Conservation (phyloP, 169 alveolate species). For the Babesia sp. region DNA sequence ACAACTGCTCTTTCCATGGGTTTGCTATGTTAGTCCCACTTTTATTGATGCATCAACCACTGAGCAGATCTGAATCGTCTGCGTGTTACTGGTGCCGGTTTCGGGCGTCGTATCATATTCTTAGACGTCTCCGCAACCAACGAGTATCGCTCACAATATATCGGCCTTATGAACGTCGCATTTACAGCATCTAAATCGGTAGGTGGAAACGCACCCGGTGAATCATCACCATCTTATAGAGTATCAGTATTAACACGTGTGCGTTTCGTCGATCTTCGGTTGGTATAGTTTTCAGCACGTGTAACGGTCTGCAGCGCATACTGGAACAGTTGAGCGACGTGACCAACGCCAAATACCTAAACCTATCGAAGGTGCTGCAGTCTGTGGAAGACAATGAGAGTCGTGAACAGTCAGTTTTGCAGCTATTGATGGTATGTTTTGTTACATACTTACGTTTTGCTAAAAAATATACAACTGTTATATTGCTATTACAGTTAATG, state of each 20-base stretch:
- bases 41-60: no score
- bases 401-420: constrained; percentile 43
- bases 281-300: neutral
- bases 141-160: constrained; percentile 56
- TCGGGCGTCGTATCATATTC: constrained; percentile 46
- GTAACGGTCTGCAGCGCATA: constrained; percentile 24
- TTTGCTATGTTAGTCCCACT: constrained; percentile 24
- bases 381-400: constrained; percentile 22
- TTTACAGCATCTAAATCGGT: constrained; percentile 61
- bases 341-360: constrained; percentile 60
- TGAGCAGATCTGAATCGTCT: constrained; percentile 51
- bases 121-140: constrained; percentile 53
- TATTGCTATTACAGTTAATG: no score
- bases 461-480: no score
- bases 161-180: constrained; percentile 65
- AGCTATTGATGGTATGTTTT: constrained; percentile 34
- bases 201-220: neutral
- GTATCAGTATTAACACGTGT: constrained; percentile 51
- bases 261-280: constrained; percentile 62
- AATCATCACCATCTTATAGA: constrained; percentile 2
- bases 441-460: neutral
- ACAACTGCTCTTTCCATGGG: constrained; percentile 59
- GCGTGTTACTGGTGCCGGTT: constrained; percentile 3
- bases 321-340: constrained; percentile 66
- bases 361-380: constrained; percentile 37